phyloP scores from a whole-genome alignment of 2,329 filamentous ascomycete genomes.

The Hypomyces perniciosus region DNA sequence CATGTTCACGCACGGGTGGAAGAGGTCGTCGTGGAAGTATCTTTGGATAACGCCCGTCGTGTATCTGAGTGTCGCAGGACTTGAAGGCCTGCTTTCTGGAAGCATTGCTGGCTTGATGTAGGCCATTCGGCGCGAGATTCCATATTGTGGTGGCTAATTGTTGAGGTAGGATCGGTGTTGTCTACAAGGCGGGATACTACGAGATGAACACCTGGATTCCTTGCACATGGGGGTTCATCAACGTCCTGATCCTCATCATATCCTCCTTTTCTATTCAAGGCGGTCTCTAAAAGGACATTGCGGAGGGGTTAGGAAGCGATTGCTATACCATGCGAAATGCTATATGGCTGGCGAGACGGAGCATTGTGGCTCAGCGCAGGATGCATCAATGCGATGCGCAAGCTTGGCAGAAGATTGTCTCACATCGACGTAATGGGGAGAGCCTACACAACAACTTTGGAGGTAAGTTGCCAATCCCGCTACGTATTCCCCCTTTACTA shows the following conservation, averaged over 20 bases:
- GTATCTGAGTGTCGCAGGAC: slow-evolving; percentile 64
- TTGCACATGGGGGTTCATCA: slow-evolving; percentile 80
- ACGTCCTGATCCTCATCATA: slow-evolving; percentile 73
- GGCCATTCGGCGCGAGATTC: slow-evolving; percentile 27
- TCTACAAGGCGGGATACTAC: slow-evolving; percentile 78
- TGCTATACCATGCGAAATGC: no score
- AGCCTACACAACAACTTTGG: no score
- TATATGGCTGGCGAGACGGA: no score
- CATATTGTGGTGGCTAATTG: neutral
- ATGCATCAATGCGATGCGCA: neutral
- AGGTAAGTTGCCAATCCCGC: no score
- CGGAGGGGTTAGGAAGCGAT: no score
- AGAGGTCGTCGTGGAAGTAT: slow-evolving; percentile 50
- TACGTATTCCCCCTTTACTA: no score
- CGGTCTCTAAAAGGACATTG: slow-evolving; percentile 53
- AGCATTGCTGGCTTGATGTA: slow-evolving; percentile 76
- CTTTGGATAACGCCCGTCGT: slow-evolving; percentile 68
- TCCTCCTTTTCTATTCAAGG: slow-evolving; percentile 93
- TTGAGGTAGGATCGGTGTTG: slow-evolving; percentile 60
- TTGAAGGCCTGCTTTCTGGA: slow-evolving; percentile 74
- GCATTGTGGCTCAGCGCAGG: no score
- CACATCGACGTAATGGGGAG: no score
- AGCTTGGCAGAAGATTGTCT: no score
- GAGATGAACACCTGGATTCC: slow-evolving; percentile 94
- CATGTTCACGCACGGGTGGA: slow-evolving; percentile 61